Conservation (phyloP, 768 basidiomycete species). For the Rossbeevera mucosa region DNA sequence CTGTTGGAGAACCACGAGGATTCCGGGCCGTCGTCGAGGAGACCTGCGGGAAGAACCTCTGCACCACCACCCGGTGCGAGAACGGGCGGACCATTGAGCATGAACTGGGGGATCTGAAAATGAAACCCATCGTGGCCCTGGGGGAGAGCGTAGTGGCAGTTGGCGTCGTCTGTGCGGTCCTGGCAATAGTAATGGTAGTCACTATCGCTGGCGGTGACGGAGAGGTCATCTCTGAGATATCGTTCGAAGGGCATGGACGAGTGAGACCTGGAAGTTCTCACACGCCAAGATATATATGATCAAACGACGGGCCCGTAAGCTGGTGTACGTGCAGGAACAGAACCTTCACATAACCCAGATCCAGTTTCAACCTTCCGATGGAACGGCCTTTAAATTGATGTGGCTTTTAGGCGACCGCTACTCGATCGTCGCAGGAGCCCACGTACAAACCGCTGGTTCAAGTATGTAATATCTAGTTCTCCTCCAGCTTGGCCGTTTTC, state of each 20-base stretch:
- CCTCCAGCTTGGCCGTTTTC: neutral
- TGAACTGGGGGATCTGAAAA: conserved; percentile 65
- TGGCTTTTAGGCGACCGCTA: conserved; percentile 21
- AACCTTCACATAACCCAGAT: conserved; percentile 11
- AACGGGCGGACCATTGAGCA: conserved; percentile 52
- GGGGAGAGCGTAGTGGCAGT: conserved; percentile 7
- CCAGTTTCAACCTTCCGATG: conserved; percentile 2
- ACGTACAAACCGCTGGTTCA: conserved; percentile 18
- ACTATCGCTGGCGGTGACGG: neutral
- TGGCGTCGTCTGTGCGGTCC: conserved; percentile 14
- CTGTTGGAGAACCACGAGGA: conserved; percentile 50
- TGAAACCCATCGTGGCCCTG: conserved; percentile 28
- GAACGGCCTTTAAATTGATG: conserved; percentile 9
- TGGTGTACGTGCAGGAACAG: neutral
- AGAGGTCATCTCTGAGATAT: conserved; percentile 32
- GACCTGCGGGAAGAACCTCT: conserved; percentile 57
- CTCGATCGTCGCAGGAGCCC: conserved; percentile 25
- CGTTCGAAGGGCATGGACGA: conserved; percentile 38
- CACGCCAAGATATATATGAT: conserved; percentile 8
- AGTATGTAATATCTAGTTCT: conserved; percentile 25
- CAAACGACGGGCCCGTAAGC: neutral
- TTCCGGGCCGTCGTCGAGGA: conserved; percentile 22
- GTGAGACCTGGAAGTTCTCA: neutral
- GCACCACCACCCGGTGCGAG: conserved; percentile 71
- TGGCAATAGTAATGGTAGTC: conserved; percentile 11